Evolutionary conservation across 495 filamentous ascomycete genomes (phyloP), one percentile per base, ranked within the genome.

Genomic region (Xylaria venustula): DNA sequence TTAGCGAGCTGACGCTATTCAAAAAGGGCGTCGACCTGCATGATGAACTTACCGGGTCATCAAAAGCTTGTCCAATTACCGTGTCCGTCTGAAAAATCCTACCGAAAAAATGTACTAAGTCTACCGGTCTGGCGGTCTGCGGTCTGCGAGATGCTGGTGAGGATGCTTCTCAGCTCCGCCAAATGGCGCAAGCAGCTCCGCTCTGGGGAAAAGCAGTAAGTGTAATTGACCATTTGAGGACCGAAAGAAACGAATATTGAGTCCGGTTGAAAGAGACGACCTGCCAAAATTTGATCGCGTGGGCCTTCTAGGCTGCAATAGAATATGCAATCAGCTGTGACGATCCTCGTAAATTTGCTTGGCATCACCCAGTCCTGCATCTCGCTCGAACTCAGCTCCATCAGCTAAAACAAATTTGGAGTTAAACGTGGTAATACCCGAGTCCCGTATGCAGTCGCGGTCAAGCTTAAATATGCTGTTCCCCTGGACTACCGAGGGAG

Each of bases 281-380:
- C 11, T 30, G 20, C 19, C 36, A 14, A 36, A 44, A 28, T 22
- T 20, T 2, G 25, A 15, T 19, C n/a, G 36, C 30, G 37, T 51
- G 23, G 25, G 23, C 56, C 28, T 22, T 59, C 56, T 60, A 52
- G 57, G 52, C 23, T 52, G 37, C 57, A 52, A 60, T 51, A 60
- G 36, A 41, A 58, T 32, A 58, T 58, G 56, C 46, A 58, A 41
- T 40, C 28, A 40, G 36, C 46, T 52, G 47, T 34, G 26, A 37
- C n/a, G 22, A 9, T 30, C 48, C 47, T 41, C 37, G 48, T 32
- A 22, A 25, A 45, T 34, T 44, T 34, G 26, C 26, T 44, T 40
- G 36, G 37, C 48, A 8, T 23, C 40, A 26, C 37, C 12, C 12
- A 6, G 26, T 52, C 28, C 26, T 52, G 57, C 47, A 44, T 12